phyloP scores from a whole-genome alignment of 2,329 filamentous ascomycete species.

The Aschersonia sp. region DNA sequence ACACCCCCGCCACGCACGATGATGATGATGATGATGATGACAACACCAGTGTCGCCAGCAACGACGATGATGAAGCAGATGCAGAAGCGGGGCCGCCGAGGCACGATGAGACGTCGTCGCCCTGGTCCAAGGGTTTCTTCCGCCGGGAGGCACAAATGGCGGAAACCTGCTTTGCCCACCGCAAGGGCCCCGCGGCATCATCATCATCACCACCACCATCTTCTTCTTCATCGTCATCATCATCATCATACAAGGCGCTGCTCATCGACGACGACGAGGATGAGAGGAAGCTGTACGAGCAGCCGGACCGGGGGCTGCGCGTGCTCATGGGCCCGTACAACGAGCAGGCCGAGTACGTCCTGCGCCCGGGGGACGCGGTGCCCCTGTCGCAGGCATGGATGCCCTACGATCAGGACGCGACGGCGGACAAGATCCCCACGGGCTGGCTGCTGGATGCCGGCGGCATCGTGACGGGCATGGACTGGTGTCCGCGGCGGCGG shows the following conservation, averaged over 20 bases:
- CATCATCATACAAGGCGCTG: background rate
- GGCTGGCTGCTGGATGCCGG: constrained; percentile 41
- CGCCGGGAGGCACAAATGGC: too few species aligned
- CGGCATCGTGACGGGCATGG: constrained; percentile 35
- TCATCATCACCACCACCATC: background rate
- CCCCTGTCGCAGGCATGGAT: constrained; percentile 14
- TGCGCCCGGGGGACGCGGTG: constrained; percentile 12
- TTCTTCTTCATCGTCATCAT: background rate
- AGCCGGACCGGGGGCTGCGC: constrained; percentile 13
- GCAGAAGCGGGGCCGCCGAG: too few species aligned
- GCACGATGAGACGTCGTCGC: constrained; percentile 5
- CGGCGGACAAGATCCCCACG: constrained; percentile 12
- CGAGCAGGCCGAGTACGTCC: constrained; percentile 14
- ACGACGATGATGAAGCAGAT: too few species aligned
- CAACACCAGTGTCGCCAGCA: too few species aligned
- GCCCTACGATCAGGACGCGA: constrained; percentile 12
- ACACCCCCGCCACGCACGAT: constrained; percentile 4
- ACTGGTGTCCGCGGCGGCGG: constrained; percentile 28
- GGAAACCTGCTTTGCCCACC: too few species aligned
- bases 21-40: constrained; percentile 8
- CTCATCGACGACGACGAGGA: constrained; percentile 3
- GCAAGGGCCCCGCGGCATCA: too few species aligned
- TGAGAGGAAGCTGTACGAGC: constrained; percentile 15
- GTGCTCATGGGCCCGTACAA: constrained; percentile 18
- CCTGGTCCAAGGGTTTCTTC: constrained; percentile 17